These are phyloP conservation scores for Luvunga scandens DNA, from an alignment of 345 rosid species.

Conservation along the genomic window DNA sequence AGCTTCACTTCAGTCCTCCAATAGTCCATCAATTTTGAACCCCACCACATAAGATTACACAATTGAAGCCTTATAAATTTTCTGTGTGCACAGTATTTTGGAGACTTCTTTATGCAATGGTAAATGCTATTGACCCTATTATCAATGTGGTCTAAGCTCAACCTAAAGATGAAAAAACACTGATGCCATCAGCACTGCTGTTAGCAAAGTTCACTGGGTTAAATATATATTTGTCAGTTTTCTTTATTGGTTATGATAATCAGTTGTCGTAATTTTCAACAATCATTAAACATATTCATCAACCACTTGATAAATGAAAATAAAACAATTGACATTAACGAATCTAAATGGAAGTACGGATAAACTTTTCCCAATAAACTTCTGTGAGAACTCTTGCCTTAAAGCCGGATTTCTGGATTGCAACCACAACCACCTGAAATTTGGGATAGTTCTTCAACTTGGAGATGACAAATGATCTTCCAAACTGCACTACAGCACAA, in stretches of 20 bases:
- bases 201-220: too few relatives aligned
- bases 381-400: slow-evolving; percentile 34
- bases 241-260: too few relatives aligned
- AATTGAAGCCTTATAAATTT: neutral
- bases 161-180: neutral
- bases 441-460: slow-evolving; percentile 48
- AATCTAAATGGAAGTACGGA: neutral
- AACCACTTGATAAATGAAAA: too few relatives aligned
- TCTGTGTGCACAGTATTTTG: neutral
- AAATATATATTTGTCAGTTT: too few relatives aligned
- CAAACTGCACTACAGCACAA: slow-evolving; percentile 37
- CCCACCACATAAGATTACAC: too few relatives aligned
- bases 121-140: neutral
- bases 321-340: neutral
- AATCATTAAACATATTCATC: too few relatives aligned
- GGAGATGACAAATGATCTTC: slow-evolving; percentile 49
- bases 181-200: too few relatives aligned
- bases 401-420: slow-evolving; percentile 56
- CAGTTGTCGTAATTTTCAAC: too few relatives aligned
- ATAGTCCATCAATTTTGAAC: neutral
- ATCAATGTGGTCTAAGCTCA: neutral
- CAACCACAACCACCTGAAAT: slow-evolving; percentile 48
- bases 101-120: neutral
- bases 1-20: neutral
- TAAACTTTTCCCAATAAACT: neutral